Evolutionary conservation across 2,329 filamentous ascomycete species (phyloP), one percentile per base, ranked within the genome.

Genomic region (Tolypocladium tropicale): DNA sequence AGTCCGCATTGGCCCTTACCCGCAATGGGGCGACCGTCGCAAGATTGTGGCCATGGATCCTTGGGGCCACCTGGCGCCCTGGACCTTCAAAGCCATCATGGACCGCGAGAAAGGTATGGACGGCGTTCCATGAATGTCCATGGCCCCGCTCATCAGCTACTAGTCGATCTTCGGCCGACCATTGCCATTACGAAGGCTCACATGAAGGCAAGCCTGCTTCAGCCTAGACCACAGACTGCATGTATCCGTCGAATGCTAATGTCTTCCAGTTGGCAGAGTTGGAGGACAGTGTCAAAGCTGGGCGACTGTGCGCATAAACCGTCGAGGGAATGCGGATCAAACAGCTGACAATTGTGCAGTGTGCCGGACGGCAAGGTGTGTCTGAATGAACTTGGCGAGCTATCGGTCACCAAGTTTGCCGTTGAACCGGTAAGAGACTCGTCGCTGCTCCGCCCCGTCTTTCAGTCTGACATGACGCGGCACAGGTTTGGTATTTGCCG

Each of bases 11-110:
- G 91, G 91, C 0, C 91, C 90, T 9, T 95, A 95, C 64, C 85
- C 89, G 9, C 84, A 94, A 73, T 99, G 93, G 93, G 82, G 81
- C 30, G 89, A 95, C 68, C 83, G 82, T 65, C 90, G 90, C 72
- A 97, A 96, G 77, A 97, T 99, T 60, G 93, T 97, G 16, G 90
- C 93, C 21, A 96, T 99, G 90, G 94, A 97, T 68, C 93, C 93
- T 0, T 89, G 88, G 70, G 93, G 94, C 7, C 94, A 97, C 74
- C 76, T 96, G 58, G 82, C 87, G 10, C 89, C 90, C 10, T 92
- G 87, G 86, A 74, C 95, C 2, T 95, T 87, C 75, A 88, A 88
- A 61, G 84, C 93, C 59, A 79, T 83, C 50, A 91, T 94, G 64
- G 79, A 88, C 52, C 84, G 86, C 53, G 84, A 96, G 49, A 83